Percentiles rank a stretch among this genome's conserved stretches.
These are phyloP conservation scores for Mytilinidion resinicola DNA, from an alignment of 495 filamentous ascomycete genomes.

Conservation along the genomic window DNA sequence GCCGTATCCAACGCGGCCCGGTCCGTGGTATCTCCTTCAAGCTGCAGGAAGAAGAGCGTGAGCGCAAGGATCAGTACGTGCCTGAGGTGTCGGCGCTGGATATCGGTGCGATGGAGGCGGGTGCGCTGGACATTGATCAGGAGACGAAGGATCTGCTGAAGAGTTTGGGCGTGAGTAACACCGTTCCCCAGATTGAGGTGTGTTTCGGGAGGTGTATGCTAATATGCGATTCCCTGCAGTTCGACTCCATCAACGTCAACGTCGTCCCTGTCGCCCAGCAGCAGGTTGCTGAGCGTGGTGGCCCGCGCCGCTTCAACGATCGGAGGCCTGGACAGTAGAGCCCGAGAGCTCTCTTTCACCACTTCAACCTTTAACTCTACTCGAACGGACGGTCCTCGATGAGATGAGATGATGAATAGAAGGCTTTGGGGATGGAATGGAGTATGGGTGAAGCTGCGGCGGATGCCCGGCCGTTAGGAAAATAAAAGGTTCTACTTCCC, in stretches of 20 bases:
- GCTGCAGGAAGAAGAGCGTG: slow-evolving; percentile 99
- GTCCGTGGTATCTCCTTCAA: slow-evolving; percentile 99
- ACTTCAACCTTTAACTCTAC: slow-evolving; percentile 32
- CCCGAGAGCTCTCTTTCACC: slow-evolving; percentile 34
- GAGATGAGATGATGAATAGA: not conserved
- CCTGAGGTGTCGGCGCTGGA: slow-evolving; percentile 97
- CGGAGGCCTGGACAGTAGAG: slow-evolving; percentile 42
- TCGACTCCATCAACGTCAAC: slow-evolving; percentile 95
- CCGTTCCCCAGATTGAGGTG: not conserved
- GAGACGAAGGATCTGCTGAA: slow-evolving; percentile 99
- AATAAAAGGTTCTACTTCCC: slow-evolving; percentile 38
- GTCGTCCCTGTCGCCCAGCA: slow-evolving; percentile 83
- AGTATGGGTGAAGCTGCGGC: too few relatives aligned
- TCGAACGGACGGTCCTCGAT: slow-evolving; percentile 26
- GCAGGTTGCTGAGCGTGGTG: slow-evolving; percentile 64
- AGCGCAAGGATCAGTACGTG: slow-evolving; percentile 99
- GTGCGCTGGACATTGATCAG: slow-evolving; percentile 86
- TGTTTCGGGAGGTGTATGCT: not conserved
- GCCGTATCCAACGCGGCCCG: slow-evolving; percentile 97
- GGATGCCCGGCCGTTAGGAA: not conserved
- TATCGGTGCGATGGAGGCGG: slow-evolving; percentile 86
- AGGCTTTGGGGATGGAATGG: too few relatives aligned
- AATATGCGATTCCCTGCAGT: slow-evolving; percentile 47
- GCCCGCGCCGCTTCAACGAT: slow-evolving; percentile 57
- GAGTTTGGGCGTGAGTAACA: slow-evolving; percentile 82